Evolutionary conservation across 2,329 filamentous ascomycete species (phyloP).

Genomic region (Neoscytalidium dimidiatum): DNA sequence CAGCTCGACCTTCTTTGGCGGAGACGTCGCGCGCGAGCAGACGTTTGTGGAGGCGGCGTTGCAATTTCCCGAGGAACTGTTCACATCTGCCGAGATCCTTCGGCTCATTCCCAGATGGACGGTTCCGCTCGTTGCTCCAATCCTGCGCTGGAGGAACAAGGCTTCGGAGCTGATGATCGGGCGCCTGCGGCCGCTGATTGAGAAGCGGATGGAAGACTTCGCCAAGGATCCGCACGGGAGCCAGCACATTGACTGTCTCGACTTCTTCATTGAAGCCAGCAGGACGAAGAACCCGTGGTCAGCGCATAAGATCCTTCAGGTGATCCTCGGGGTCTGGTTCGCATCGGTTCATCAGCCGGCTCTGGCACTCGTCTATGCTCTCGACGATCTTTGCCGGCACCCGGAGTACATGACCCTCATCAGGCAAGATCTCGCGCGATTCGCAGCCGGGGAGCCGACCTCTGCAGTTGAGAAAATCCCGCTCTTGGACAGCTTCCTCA

Average conservation of each 20-base stretch:
- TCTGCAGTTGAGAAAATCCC: conserved; percentile 17
- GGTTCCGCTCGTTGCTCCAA: not conserved
- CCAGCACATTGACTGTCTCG: not conserved
- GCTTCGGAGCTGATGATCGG: not conserved
- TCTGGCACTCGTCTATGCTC: not conserved
- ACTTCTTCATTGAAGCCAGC: conserved; percentile 17
- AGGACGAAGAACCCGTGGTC: not conserved
- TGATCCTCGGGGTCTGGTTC: conserved; percentile 16
- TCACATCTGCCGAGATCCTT: conserved; percentile 10
- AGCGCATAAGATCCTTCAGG: conserved; percentile 10
- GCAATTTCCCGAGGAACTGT: conserved; percentile 1
- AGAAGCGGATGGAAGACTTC: conserved; percentile 1
- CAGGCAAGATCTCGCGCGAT: not conserved
- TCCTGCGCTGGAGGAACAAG: not conserved
- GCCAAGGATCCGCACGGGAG: not conserved
- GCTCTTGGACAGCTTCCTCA: conserved; percentile 24
- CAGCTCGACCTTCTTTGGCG: not conserved
- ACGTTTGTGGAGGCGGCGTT: conserved; percentile 2
- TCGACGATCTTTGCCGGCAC: conserved; percentile 7
- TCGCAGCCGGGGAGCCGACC: not conserved
- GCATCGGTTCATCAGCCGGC: conserved; percentile 16
- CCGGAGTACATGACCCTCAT: not conserved
- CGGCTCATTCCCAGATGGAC: not conserved
- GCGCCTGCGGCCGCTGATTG: not conserved
- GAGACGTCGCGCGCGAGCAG: not conserved